Evolutionary conservation across 1,284 basidiomycete genomes (phyloP), one percentile per base, ranked within the genome.

Genomic region (Caloboletus firmus): DNA sequence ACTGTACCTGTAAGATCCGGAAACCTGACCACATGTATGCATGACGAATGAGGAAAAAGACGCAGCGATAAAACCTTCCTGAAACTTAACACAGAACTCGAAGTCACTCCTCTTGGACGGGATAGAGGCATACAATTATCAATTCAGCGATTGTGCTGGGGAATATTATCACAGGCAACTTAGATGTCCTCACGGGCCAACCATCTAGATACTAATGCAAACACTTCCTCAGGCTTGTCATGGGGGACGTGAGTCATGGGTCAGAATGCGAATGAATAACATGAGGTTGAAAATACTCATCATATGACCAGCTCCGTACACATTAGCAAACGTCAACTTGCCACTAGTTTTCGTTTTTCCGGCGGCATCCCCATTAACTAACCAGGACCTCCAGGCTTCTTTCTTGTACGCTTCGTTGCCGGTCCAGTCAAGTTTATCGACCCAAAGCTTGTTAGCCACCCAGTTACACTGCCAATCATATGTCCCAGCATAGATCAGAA

Each of bases 381-480:
- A 58, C 90, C 89, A 92, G 20, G 84, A 74, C 22, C 76, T 74
- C 76, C 83, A 83, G 37, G 67, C 70, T 61, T 77, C 71, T 62
- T 74, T 65, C 58, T 68, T 70, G 71, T 85, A 91, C 18, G 62
- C 76, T 39, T 72, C 71, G 46, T 77, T 69, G 1, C 87, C 84
- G 12, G 76, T 79, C 89, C 89, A 92, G 48, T 86, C 79, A n/a
- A 91, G 74, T 58, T 81, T 77, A 54, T 90, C 82, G 34, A 87
- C 81, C 89, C 88, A 91, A 44, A 82, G 71, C 64, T 81, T 81
- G 68, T 91, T 91, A 24, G 84, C 83, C 41, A 88, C 76, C 82
- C 86, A 89, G 67, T 91, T 91, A 69, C 87, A 91, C 65, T 88
- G 84, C 80, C 83, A 89, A 67, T 91, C 89, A 60, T 84, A 87